Evolutionary conservation across 2,329 filamentous ascomycete genomes (phyloP).

Genomic region (Tolypocladium pustulatum): DNA sequence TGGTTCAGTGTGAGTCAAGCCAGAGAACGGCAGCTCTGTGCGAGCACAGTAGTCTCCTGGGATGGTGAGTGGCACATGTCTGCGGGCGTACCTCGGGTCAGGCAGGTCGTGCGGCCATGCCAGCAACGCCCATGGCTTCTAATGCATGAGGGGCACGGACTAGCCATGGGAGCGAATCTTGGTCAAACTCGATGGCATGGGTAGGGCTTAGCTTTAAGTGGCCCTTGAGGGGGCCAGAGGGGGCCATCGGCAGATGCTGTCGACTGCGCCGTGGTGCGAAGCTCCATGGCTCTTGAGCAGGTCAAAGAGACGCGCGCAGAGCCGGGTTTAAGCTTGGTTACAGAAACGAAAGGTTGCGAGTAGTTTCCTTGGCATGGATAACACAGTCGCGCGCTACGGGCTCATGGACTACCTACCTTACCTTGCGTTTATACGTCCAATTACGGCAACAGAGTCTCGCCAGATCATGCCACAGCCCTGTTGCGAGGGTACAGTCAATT

Average conservation of each 20-base stretch:
- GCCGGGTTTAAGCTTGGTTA: not conserved
- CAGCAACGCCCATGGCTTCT: not conserved
- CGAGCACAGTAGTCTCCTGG: not conserved
- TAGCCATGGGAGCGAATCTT: not conserved
- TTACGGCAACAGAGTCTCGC: too few species aligned
- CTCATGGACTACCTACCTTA: too few species aligned
- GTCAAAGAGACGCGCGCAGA: not conserved
- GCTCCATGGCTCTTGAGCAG: not conserved
- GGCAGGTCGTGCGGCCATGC: not conserved
- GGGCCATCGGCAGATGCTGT: not conserved
- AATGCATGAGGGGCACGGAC: not conserved
- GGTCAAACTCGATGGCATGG: not conserved
- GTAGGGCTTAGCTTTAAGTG: not conserved
- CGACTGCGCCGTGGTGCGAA: not conserved
- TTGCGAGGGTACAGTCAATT: too few species aligned
- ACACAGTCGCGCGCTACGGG: too few species aligned
- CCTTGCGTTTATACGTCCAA: too few species aligned
- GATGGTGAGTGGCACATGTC: not conserved
- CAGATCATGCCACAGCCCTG: too few species aligned
- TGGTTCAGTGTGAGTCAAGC: too few species aligned
- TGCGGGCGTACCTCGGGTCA: not conserved
- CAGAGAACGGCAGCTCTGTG: not conserved
- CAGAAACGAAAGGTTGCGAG: not conserved
- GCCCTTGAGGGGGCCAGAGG: not conserved
- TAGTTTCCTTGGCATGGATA: too few species aligned